These are phyloP conservation scores for Nymphaea colorata DNA, from an alignment of 164 flowering plant genomes.

Conservation along the genomic window DNA sequence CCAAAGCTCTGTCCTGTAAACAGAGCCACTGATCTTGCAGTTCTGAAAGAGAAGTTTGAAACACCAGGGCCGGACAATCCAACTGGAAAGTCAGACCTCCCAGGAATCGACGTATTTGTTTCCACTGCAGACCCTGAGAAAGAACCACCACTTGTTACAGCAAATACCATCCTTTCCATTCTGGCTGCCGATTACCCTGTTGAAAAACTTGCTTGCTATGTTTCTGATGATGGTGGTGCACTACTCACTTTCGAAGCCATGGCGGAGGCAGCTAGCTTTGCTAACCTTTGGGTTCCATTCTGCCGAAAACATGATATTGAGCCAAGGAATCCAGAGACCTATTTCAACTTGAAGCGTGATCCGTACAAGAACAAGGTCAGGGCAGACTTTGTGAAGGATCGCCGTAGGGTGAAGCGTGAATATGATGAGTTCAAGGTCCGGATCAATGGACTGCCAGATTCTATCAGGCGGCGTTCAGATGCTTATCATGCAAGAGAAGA, in stretches of 20 bases:
- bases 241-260: slow-evolving; percentile 86
- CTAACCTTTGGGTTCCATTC: slow-evolving; percentile 74
- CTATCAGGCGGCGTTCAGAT: slow-evolving; percentile 68
- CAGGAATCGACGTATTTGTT: slow-evolving; percentile 83
- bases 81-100: slow-evolving; percentile 73
- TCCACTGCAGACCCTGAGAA: slow-evolving; percentile 97
- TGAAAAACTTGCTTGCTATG: slow-evolving; percentile 81
- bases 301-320: slow-evolving; percentile 73
- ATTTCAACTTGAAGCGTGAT: slow-evolving; percentile 51
- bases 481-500: slow-evolving; percentile 63
- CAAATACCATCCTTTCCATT: slow-evolving; percentile 86
- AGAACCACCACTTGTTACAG: slow-evolving; percentile 86
- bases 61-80: slow-evolving; percentile 29
- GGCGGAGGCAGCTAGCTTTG: slow-evolving; percentile 87
- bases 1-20: slow-evolving; percentile 78
- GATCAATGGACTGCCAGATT: slow-evolving; percentile 59
- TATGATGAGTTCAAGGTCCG: slow-evolving; percentile 81
- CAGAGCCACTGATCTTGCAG: slow-evolving; percentile 56
- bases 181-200: slow-evolving; percentile 90
- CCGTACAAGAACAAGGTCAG: slow-evolving; percentile 60
- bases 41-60: slow-evolving; percentile 71
- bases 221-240: slow-evolving; percentile 95
- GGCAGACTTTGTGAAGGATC: slow-evolving; percentile 65
- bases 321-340: slow-evolving; percentile 74
- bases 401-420: slow-evolving; percentile 67